Evolutionary conservation across 2,329 filamentous ascomycete genomes (phyloP), one percentile per base, ranked within the genome.

Genomic region (Paracoccidioides brasiliensis): DNA sequence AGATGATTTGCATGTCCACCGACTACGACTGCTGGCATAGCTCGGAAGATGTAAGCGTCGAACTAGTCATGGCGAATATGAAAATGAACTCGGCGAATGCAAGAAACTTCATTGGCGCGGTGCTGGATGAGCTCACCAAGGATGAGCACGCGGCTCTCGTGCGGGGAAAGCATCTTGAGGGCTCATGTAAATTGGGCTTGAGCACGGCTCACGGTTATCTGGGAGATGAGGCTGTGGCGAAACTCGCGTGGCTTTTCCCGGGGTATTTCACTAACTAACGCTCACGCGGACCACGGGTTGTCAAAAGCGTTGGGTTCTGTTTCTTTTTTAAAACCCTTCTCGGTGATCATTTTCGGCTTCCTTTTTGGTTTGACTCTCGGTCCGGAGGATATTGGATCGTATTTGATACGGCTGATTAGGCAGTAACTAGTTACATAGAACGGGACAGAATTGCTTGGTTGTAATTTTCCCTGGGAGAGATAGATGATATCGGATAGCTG

Each of bases 1-100:
- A 95, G 76, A 94, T 96, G 81, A 95, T 98, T 67, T 95, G 91
- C 78, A 98, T 98, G 93, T 88, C 89, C 38, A 98, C 93, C 33
- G 93, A 98, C 76, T 98, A 98, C 72, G 93, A 98, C 77, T 97
- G 91, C 82, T 98, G 93, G 93, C 86, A 90, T 22, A 22, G 22
- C 68, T 52, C 54, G 52, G 83, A 80, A 61, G 76, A 81, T 58
- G 93, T 98, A 59, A 90, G 90, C 59, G 93, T 98, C 28, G 88
- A 90, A 71, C 95, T 97, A 87, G 93, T 98, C 55, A 88, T 95
- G 83, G 86, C 83, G 58, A 88, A 95, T 73, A 98, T 98, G 93
- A 85, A 86, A 69, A 86, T 89, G 62, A 98, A 98, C 72, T 80
- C 87, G 53, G 79, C 85, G 67, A 98, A 97, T 67, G 93, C 93